Conservation (phyloP, 371 early-diverging fungal species). For the Mucor indicus region DNA sequence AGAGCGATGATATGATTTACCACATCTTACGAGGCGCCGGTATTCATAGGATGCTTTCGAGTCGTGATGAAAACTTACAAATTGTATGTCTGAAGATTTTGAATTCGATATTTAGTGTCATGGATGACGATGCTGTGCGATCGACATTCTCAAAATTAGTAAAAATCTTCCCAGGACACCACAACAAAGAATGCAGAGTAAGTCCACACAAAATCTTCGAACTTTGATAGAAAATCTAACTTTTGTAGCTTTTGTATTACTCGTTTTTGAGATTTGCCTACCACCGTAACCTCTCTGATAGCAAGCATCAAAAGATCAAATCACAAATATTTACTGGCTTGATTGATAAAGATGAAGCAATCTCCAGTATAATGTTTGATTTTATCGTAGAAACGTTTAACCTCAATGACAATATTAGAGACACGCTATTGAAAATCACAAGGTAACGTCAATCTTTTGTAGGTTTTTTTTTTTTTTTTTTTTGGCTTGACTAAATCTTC, state of each 20-base stretch:
- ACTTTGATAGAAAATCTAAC: background rate
- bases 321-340: conserved; percentile 40
- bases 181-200: conserved; percentile 51
- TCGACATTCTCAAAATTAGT: conserved; percentile 37
- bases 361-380: conserved; percentile 44
- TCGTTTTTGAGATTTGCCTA: conserved; percentile 18
- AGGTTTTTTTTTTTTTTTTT: background rate
- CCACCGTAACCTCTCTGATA: background rate
- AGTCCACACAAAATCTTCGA: background rate
- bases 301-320: background rate
- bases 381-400: conserved; percentile 44
- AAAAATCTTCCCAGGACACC: conserved; percentile 34
- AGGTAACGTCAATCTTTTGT: conserved; percentile 24
- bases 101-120: conserved; percentile 34
- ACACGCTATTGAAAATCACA: conserved; percentile 37
- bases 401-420: conserved; percentile 37
- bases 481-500: background rate
- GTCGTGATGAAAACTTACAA: conserved; percentile 28
- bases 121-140: conserved; percentile 37
- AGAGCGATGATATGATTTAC: conserved; percentile 49
- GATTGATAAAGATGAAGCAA: conserved; percentile 47
- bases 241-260: conserved; percentile 30
- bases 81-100: conserved; percentile 49
- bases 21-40: conserved; percentile 42
- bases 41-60: conserved; percentile 20